These are phyloP conservation scores for Platanthera guangdongensis DNA, from an alignment of 106 monocot genomes.

Conservation along the genomic window DNA sequence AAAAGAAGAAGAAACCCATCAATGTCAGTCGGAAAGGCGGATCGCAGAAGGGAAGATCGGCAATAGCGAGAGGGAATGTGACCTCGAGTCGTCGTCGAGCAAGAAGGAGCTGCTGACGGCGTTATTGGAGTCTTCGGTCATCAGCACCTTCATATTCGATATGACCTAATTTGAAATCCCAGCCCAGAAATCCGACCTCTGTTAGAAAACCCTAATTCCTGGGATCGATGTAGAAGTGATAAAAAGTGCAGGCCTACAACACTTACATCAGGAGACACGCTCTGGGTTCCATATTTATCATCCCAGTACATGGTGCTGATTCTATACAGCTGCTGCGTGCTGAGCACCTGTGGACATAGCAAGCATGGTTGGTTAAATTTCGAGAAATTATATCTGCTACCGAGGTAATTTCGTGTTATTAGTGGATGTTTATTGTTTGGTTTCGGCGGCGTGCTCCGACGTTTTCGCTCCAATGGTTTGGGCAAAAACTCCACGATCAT, in stretches of 20 bases:
- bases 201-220: background rate
- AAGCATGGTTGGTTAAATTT: constrained; percentile 29
- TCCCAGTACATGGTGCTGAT: constrained; percentile 99
- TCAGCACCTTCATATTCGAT: constrained; percentile 89
- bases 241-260: background rate
- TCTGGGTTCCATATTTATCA: constrained; percentile 98
- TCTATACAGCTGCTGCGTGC: constrained; percentile 91
- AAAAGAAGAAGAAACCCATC: background rate
- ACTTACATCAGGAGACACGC: constrained; percentile 85
- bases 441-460: too few species aligned
- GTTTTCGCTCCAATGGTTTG: too few species aligned
- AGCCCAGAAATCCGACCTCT: background rate
- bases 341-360: constrained; percentile 56
- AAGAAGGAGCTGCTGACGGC: constrained; percentile 94
- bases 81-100: constrained; percentile 98
- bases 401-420: too few species aligned
- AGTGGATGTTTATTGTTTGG: too few species aligned
- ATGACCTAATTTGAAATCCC: constrained; percentile 51
- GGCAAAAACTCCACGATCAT: too few species aligned
- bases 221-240: background rate
- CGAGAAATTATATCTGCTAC: background rate
- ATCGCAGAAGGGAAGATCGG: background rate
- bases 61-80: background rate
- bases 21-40: background rate
- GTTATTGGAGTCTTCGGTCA: constrained; percentile 97